A percentile compares a stretch with the other conserved stretches of the same genome.
Evolutionary conservation across 352 stramenopile species (phyloP).

Genomic region (Plasmopara halstedii): DNA sequence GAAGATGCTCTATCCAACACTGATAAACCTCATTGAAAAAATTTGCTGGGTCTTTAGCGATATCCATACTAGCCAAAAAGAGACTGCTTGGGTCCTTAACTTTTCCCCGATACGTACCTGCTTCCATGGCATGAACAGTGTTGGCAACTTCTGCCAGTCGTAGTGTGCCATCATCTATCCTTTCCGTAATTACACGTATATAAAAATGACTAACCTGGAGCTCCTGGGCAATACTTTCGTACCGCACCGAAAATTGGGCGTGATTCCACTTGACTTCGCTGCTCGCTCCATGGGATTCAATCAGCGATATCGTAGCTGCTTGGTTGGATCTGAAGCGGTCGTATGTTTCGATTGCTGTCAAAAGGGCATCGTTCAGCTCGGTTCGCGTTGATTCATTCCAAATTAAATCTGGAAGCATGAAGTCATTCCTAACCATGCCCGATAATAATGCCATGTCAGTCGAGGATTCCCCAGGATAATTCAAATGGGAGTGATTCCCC

Average conservation of each 20-base stretch:
- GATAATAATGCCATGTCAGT: slow-evolving; percentile 60
- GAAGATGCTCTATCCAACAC: slow-evolving; percentile 70
- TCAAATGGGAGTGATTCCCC: slow-evolving; percentile 46
- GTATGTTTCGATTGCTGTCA: slow-evolving; percentile 38
- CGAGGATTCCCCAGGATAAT: slow-evolving; percentile 68
- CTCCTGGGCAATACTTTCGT: slow-evolving; percentile 55
- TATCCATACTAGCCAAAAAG: slow-evolving; percentile 58
- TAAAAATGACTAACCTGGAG: slow-evolving; percentile 62
- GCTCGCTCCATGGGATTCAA: slow-evolving; percentile 15
- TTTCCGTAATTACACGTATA: slow-evolving; percentile 58
- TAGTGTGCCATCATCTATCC: slow-evolving; percentile 64
- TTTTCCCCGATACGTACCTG: slow-evolving; percentile 31
- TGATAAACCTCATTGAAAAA: slow-evolving; percentile 82
- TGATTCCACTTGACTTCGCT: slow-evolving; percentile 56
- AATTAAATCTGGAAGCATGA: slow-evolving; percentile 70
- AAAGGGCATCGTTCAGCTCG: slow-evolving; percentile 46
- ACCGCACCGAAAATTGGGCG: slow-evolving; percentile 52
- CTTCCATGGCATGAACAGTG: slow-evolving; percentile 28
- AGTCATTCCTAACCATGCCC: slow-evolving; percentile 60
- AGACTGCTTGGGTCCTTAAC: slow-evolving; percentile 43
- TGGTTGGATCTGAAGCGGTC: slow-evolving; percentile 37
- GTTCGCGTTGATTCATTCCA: slow-evolving; percentile 55
- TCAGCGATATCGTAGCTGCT: slow-evolving; percentile 14
- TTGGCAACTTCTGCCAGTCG: slow-evolving; percentile 46
- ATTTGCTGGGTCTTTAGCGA: slow-evolving; percentile 42